Conservation (phyloP, 352 stramenopile genomes). For the Phytophthora tubulina region DNA sequence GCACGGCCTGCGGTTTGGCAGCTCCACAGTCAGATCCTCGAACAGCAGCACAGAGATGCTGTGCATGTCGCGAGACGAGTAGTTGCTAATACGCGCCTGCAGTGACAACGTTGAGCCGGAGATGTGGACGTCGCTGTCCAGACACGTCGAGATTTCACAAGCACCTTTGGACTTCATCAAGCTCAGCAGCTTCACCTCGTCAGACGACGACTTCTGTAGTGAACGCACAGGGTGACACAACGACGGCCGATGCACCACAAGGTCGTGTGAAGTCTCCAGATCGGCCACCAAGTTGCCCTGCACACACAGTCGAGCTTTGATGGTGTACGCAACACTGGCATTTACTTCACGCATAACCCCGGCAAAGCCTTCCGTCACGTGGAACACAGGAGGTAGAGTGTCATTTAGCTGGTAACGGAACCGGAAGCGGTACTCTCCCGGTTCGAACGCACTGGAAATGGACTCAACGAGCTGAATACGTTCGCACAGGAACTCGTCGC, state of each 20-base stretch:
- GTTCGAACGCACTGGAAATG: conserved; percentile 24
- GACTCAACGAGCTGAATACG: conserved; percentile 20
- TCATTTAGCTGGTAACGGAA: conserved; percentile 49
- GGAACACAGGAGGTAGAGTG: conserved; percentile 51
- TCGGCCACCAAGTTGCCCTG: conserved; percentile 65
- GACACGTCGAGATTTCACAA: conserved; percentile 37
- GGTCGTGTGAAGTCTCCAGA: conserved; percentile 48
- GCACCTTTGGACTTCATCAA: conserved; percentile 44
- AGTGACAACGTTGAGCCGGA: conserved; percentile 41
- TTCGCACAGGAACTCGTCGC: conserved; percentile 36
- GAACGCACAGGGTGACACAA: conserved; percentile 38
- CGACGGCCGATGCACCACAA: conserved; percentile 29
- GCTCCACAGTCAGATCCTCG: conserved; percentile 43
- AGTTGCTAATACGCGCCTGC: conserved; percentile 42
- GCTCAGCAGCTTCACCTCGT: conserved; percentile 36
- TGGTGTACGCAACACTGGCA: conserved; percentile 73
- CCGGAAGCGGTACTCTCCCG: conserved; percentile 37
- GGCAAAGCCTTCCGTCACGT: conserved; percentile 29
- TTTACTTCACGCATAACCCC: conserved; percentile 43
- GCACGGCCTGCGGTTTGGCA: conserved; percentile 34
- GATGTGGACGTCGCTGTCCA: conserved; percentile 45
- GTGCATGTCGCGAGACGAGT: conserved; percentile 47
- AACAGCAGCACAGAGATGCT: conserved; percentile 41
- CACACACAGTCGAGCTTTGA: conserved; percentile 66
- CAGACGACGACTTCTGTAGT: conserved; percentile 34